phyloP scores from a whole-genome alignment of 1,284 basidiomycete genomes.

The Inonotus obliquus region DNA sequence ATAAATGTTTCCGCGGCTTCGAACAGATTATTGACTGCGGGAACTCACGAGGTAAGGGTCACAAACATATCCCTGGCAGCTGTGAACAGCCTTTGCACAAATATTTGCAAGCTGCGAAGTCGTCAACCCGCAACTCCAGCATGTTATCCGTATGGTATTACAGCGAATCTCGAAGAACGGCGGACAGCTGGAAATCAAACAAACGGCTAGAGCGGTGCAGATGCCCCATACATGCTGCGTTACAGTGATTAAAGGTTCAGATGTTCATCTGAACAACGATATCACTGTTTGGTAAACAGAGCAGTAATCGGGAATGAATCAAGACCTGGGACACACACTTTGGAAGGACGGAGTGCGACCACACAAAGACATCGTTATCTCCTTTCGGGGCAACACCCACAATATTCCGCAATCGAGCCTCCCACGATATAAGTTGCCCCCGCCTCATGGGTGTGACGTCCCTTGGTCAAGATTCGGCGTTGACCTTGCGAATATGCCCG shows the following conservation, averaged over 20 bases:
- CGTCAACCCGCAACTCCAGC: no score
- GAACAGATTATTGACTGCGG: background rate
- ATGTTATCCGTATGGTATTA: no score
- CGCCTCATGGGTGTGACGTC: background rate
- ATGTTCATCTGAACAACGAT: no score
- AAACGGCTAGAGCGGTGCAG: no score
- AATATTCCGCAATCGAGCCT: background rate
- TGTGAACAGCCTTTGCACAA: background rate
- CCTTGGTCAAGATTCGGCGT: background rate
- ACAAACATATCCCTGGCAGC: background rate
- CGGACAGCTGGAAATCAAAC: no score
- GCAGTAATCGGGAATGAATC: background rate
- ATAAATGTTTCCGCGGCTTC: background rate
- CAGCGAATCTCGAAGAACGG: no score
- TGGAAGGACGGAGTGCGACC: background rate
- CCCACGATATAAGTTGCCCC: background rate
- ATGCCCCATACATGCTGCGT: no score
- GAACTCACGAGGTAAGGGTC: background rate
- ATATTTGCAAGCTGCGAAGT: background rate
- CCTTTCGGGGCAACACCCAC: background rate
- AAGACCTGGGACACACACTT: background rate
- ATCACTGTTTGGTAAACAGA: background rate
- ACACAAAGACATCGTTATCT: background rate
- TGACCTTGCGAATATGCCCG: background rate
- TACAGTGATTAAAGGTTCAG: no score